Percentiles rank a stretch among this genome's conserved stretches.
phyloP scores from a whole-genome alignment of 495 filamentous ascomycete genomes.

The Aspergillus haitiensis region DNA sequence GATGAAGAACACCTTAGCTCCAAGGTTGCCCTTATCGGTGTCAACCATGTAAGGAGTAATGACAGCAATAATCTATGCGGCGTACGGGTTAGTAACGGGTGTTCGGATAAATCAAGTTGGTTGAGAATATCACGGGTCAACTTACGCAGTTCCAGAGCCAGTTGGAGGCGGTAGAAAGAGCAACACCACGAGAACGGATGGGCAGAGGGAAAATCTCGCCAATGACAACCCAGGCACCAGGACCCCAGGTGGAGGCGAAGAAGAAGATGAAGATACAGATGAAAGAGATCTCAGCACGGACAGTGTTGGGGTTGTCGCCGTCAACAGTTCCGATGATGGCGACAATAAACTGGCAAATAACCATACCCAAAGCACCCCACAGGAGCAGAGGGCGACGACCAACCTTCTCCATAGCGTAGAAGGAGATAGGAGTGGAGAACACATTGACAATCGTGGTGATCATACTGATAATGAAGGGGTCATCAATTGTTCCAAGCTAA shows the following conservation, averaged over 20 bases:
- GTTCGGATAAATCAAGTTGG: neutral
- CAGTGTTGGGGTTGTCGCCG: conserved; percentile 49
- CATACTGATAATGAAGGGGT: conserved; percentile 78
- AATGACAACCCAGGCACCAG: conserved; percentile 76
- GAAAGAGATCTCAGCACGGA: conserved; percentile 71
- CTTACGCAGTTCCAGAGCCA: conserved; percentile 77
- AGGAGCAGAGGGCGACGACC: conserved; percentile 84
- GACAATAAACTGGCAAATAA: conserved; percentile 82
- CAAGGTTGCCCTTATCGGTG: conserved; percentile 64
- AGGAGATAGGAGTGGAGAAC: conserved; percentile 74
- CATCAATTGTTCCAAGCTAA: conserved; percentile 61
- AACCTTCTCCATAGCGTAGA: conserved; percentile 77
- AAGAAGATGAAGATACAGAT: conserved; percentile 75
- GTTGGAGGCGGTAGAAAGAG: conserved; percentile 78
- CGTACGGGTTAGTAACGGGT: neutral
- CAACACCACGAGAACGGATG: conserved; percentile 79
- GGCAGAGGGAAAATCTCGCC: conserved; percentile 86
- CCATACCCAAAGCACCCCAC: conserved; percentile 76
- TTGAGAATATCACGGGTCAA: conserved; percentile 17
- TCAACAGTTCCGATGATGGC: conserved; percentile 70
- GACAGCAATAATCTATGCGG: conserved; percentile 57
- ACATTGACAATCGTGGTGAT: conserved; percentile 88
- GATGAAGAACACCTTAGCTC: conserved; percentile 80
- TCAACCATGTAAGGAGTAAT: conserved; percentile 82
- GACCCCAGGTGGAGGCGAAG: conserved; percentile 77